These are phyloP conservation scores for Xanthoconium purpureum DNA, from an alignment of 768 basidiomycete genomes.

Conservation along the genomic window DNA sequence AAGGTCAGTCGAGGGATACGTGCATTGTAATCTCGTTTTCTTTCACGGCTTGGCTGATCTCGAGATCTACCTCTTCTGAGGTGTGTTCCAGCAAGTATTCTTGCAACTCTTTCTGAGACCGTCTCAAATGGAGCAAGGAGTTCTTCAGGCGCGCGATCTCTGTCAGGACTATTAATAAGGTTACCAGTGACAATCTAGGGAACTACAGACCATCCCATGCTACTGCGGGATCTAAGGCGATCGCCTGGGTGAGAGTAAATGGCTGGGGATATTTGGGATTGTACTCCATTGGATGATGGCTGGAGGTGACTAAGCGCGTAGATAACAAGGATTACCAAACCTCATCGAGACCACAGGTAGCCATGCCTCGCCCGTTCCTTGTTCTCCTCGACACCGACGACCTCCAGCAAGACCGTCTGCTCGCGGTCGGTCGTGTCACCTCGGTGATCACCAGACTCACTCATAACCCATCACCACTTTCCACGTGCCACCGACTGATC, in stretches of 20 bases:
- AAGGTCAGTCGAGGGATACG: slow-evolving; percentile 28
- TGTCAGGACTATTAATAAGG: slow-evolving; percentile 26
- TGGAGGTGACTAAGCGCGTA: slow-evolving; percentile 21
- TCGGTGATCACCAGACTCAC: slow-evolving; percentile 59
- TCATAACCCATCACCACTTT: slow-evolving; percentile 31
- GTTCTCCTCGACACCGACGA: slow-evolving; percentile 52
- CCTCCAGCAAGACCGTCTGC: slow-evolving; percentile 46
- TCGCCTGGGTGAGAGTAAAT: slow-evolving; percentile 66
- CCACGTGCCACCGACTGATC: slow-evolving; percentile 51
- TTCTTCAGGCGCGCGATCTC: slow-evolving; percentile 76
- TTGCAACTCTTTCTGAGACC: slow-evolving; percentile 58
- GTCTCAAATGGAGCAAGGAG: slow-evolving; percentile 59
- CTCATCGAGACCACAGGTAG: neutral
- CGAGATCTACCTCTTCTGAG: slow-evolving; percentile 46
- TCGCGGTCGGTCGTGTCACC: slow-evolving; percentile 67
- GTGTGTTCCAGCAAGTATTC: slow-evolving; percentile 41
- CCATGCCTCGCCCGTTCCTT: slow-evolving; percentile 44
- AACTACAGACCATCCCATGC: slow-evolving; percentile 63
- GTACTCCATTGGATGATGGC: slow-evolving; percentile 52
- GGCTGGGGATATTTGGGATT: slow-evolving; percentile 68
- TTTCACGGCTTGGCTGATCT: slow-evolving; percentile 55
- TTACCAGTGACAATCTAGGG: neutral
- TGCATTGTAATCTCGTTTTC: slow-evolving; percentile 76
- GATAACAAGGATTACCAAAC: too few relatives aligned
- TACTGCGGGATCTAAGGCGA: slow-evolving; percentile 58